phyloP scores from a whole-genome alignment of 2,329 filamentous ascomycete species.

The Fusarium sp. region DNA sequence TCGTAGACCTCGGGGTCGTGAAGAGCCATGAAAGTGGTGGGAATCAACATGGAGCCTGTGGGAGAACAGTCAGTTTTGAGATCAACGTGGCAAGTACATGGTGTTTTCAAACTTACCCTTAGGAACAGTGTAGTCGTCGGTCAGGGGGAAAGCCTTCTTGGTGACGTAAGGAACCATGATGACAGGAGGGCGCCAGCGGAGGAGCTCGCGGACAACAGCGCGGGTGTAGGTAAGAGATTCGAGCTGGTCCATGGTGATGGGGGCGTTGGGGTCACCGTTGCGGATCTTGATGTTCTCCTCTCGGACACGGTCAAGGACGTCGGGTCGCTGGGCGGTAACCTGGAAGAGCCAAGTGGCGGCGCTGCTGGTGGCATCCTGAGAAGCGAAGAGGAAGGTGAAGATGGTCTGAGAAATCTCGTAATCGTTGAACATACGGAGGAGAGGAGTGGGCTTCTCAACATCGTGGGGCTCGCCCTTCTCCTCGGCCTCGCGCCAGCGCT shows the following conservation, averaged over 20 bases:
- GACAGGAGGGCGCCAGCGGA: slow-evolving; percentile 95
- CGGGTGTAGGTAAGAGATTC: slow-evolving; percentile 92
- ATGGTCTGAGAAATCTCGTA: slow-evolving; percentile 93
- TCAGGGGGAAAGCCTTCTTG: slow-evolving; percentile 96
- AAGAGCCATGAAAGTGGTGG: slow-evolving; percentile 88
- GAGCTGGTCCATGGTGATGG: slow-evolving; percentile 84
- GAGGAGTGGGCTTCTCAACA: slow-evolving; percentile 82
- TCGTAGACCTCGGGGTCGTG: slow-evolving; percentile 94
- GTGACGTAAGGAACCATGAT: slow-evolving; percentile 96
- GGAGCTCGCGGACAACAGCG: slow-evolving; percentile 88
- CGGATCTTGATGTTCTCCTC: slow-evolving; percentile 87
- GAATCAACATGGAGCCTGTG: slow-evolving; percentile 88
- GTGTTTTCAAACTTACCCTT: slow-evolving; percentile 69
- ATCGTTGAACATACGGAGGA: slow-evolving; percentile 89
- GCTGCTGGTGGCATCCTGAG: slow-evolving; percentile 95
- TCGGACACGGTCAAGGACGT: slow-evolving; percentile 87
- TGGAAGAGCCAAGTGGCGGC: slow-evolving; percentile 97
- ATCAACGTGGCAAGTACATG: neutral
- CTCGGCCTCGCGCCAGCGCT: slow-evolving; percentile 82
- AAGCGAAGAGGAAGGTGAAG: slow-evolving; percentile 97
- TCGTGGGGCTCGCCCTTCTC: slow-evolving; percentile 78
- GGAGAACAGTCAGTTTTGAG: slow-evolving; percentile 32
- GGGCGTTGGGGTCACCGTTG: slow-evolving; percentile 77
- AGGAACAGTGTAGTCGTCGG: slow-evolving; percentile 86
- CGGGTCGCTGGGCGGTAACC: slow-evolving; percentile 91